These are phyloP conservation scores for Solanum bukasovii DNA, from an alignment of 257 asterid genomes.

Conservation along the genomic window DNA sequence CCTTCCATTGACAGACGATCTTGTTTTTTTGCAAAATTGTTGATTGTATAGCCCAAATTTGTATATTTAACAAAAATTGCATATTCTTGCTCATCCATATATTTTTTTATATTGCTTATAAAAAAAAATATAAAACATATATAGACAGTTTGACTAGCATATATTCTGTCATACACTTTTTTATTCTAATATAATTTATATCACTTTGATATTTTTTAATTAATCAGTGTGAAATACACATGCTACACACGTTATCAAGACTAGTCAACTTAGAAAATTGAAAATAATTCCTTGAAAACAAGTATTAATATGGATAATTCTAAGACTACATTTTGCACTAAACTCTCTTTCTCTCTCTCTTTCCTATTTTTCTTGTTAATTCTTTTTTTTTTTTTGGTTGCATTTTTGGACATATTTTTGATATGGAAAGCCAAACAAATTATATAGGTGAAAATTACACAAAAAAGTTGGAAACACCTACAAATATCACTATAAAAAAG, in stretches of 20 bases:
- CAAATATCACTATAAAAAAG: constrained; percentile 53
- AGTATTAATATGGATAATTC: not conserved
- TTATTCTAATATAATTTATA: too few relatives aligned
- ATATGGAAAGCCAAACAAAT: not conserved
- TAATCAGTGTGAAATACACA: fast-evolving
- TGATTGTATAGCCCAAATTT: too few relatives aligned
- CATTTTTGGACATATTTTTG: fast-evolving
- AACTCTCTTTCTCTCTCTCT: not conserved
- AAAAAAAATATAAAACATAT: too few relatives aligned
- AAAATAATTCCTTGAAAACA: not conserved
- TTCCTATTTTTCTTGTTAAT: not conserved
- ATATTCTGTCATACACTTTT: too few relatives aligned
- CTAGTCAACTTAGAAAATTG: not conserved
- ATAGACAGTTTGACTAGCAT: too few relatives aligned
- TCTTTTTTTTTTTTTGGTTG: not conserved
- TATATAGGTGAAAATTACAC: not conserved
- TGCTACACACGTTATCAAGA: not conserved
- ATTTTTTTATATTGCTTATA: too few relatives aligned
- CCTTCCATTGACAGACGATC: too few relatives aligned
- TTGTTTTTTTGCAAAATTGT: too few relatives aligned
- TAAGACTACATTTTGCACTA: not conserved
- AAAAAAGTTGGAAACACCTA: constrained; percentile 26
- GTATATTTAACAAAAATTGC: too few relatives aligned
- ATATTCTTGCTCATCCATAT: too few relatives aligned
- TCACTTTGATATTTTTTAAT: not conserved